Base-by-base conservation (phyloP, 345 rosid species). In the Salix brachista region DNA sequence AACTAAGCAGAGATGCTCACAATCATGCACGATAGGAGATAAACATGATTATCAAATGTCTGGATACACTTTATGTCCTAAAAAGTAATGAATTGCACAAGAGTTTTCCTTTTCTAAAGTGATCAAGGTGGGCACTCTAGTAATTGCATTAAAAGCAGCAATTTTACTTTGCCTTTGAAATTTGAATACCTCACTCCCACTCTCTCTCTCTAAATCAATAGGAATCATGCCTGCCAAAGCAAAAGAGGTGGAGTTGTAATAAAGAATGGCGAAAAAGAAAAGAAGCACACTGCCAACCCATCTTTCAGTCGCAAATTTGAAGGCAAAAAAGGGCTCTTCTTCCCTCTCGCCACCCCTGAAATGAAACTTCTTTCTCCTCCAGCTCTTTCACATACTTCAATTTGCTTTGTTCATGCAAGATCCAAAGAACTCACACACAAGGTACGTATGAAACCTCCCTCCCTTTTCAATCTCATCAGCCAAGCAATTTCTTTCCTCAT, bases 391-490 rank as follows among this genome's bases (percentile, higher is more conserved):
- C 75, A 61, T 80, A 72, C 77, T 78, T 81, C 81, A 74, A 39
- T 69, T 79, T 67, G 52, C 79, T 79, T 79, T 82, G 86, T 89
- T 89, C 92, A 92, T 94, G 97, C 97, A 91, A 90, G 94, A 92
- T 86, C 87, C 90, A 85, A 91, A 92, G 81, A 82, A 77, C 84
- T 83, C 92, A 68, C 75, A 78, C 75, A 68, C 92, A 85, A 92
- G 96, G 98, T 91, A 90, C 72, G 86, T 23, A 30, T 14, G 36
- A 4, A 1, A 64, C 8, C 39, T 39, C 77, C 18, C 36, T 25
- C 46, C 28, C 26, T 60, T 3, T 3, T 5, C 52, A 46, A 46
- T 46, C 52, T 14, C 18, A 46, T 46, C 52, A 14, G 16, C 36
- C 16, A 1, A 46, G 18, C 14, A 2, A 66, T 66, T 66, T 37